phyloP scores from a whole-genome alignment of 2,329 filamentous ascomycete genomes.

The Alternaria dauci region DNA sequence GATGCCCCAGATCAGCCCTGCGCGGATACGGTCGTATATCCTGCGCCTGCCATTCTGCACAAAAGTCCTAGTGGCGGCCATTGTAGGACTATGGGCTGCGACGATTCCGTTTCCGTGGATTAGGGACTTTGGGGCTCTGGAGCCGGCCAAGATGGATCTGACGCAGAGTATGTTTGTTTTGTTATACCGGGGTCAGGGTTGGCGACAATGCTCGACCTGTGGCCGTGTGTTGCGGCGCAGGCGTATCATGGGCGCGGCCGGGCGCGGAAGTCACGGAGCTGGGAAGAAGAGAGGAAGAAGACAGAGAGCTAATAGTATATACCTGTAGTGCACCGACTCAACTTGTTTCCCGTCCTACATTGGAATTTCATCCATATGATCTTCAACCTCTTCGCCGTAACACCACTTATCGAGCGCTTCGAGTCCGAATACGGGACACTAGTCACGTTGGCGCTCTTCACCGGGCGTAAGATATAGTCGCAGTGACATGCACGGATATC shows the following conservation, averaged over 20 bases:
- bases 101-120: conserved; percentile 76
- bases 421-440: conserved; percentile 92
- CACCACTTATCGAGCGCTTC: conserved; percentile 91
- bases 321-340: conserved; percentile 82
- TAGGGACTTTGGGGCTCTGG: conserved; percentile 78
- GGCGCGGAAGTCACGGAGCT: background rate
- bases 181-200: background rate
- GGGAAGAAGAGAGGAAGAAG: background rate
- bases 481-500: conserved; percentile 58
- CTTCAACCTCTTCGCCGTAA: conserved; percentile 80
- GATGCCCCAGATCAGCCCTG: conserved; percentile 71
- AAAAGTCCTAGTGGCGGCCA: conserved; percentile 70
- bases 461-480: conserved; percentile 75
- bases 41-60: conserved; percentile 89
- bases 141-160: conserved; percentile 77
- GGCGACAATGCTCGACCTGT: background rate
- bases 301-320: conserved; percentile 20
- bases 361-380: conserved; percentile 79
- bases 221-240: background rate
- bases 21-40: conserved; percentile 80
- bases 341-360: conserved; percentile 91
- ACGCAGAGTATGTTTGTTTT: conserved; percentile 67
- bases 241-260: conserved; percentile 2
- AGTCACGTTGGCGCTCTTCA: conserved; percentile 84
- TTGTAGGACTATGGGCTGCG: conserved; percentile 74